phyloP scores from a whole-genome alignment of 2,329 filamentous ascomycete species.

The Aspergillus bombycis region DNA sequence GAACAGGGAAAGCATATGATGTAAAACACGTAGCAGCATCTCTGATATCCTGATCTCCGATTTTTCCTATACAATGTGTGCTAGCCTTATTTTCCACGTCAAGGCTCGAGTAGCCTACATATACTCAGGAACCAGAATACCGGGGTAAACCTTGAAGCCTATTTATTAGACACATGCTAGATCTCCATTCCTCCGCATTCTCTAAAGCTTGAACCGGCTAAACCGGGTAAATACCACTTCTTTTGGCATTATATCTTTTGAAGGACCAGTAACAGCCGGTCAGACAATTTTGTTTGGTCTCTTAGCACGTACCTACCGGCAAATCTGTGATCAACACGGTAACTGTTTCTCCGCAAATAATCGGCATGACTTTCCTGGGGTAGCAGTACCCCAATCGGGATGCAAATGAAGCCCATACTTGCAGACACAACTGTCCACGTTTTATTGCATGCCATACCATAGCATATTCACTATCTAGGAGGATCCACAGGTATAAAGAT shows the following conservation, averaged over 20 bases:
- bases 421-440: background rate
- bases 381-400: background rate
- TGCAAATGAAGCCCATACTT: background rate
- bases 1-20: background rate
- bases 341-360: conserved; percentile 2
- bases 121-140: background rate
- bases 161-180: background rate
- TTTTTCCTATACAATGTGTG: background rate
- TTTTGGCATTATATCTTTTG: background rate
- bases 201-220: conserved; percentile 4
- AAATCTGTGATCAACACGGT: background rate
- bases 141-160: background rate
- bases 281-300: background rate
- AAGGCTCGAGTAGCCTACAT: background rate
- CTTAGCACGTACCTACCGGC: background rate
- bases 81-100: background rate
- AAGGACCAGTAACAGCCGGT: background rate
- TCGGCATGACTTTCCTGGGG: background rate
- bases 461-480: too few species aligned
- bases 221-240: conserved; percentile 7
- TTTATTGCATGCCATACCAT: background rate
- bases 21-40: background rate
- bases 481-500: background rate
- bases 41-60: too few species aligned
- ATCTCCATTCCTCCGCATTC: background rate